A percentile compares a stretch with the other conserved stretches of the same genome.
Evolutionary conservation across 805 yeast species (phyloP).

Genomic region (Ogataea saltuana): DNA sequence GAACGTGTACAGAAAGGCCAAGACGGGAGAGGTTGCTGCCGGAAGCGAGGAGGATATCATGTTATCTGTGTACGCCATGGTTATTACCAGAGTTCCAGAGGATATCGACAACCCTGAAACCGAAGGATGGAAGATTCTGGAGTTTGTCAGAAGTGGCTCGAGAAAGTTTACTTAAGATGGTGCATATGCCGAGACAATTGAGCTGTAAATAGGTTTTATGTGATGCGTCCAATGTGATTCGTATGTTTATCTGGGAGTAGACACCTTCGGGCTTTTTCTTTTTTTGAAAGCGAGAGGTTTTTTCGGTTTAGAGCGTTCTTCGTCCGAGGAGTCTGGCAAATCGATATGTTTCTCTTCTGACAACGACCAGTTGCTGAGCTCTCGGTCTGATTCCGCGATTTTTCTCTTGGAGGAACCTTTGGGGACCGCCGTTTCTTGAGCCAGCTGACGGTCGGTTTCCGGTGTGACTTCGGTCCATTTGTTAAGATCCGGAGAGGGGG

Average conservation of each 20-base stretch:
- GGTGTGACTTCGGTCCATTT: neutral
- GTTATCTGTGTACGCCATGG: conserved; percentile 95
- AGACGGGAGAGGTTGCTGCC: conserved; percentile 93
- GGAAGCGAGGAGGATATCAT: conserved; percentile 93
- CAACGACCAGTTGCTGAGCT: conserved; percentile 33
- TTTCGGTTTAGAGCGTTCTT: conserved; percentile 10
- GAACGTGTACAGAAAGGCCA: conserved; percentile 81
- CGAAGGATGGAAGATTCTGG: conserved; percentile 96
- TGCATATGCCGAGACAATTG: conserved; percentile 4
- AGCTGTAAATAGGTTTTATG: conserved; percentile 12
- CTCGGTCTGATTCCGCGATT: conserved; percentile 17
- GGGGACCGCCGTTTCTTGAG: neutral
- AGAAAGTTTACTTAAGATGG: conserved; percentile 71
- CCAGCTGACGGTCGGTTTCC: neutral
- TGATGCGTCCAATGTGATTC: conserved; percentile 6
- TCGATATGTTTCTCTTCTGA: conserved; percentile 16
- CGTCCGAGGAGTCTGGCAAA: conserved; percentile 4
- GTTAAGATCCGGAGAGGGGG: too few species aligned
- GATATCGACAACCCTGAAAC: conserved; percentile 87
- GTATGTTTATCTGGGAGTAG: too few species aligned
- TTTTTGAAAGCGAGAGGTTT: conserved; percentile 20
- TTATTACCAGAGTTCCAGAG: conserved; percentile 88
- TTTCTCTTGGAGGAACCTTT: conserved; percentile 3
- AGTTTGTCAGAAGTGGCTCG: conserved; percentile 91
- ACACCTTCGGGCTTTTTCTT: conserved; percentile 14